A percentile compares a stretch with the other conserved stretches of the same genome.
phyloP scores from a whole-genome alignment of 148 eudicot species.

The Gaultheria prostrata region DNA sequence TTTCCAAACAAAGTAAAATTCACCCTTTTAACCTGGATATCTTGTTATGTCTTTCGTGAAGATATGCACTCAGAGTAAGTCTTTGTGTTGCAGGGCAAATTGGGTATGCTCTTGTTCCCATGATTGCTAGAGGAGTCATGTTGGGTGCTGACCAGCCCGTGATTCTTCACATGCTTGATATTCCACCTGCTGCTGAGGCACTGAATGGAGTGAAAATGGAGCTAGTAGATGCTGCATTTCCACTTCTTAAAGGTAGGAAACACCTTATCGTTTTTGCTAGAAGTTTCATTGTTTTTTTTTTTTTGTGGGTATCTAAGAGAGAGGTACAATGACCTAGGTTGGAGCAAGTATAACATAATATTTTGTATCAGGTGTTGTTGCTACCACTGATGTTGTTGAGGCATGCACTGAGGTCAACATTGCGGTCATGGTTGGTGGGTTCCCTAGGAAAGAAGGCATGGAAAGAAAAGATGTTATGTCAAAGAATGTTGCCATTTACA shows the following conservation, averaged over 20 bases:
- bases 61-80: background rate
- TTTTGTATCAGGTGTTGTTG: slow-evolving; percentile 69
- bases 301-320: background rate
- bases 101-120: slow-evolving; percentile 89
- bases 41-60: background rate
- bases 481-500: slow-evolving; percentile 91
- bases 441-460: slow-evolving; percentile 98
- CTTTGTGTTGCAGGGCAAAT: slow-evolving; percentile 62
- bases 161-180: slow-evolving; percentile 93
- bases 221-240: slow-evolving; percentile 92
- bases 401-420: slow-evolving; percentile 88
- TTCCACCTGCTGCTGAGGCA: slow-evolving; percentile 94
- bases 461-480: slow-evolving; percentile 96
- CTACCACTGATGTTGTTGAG: slow-evolving; percentile 86
- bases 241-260: slow-evolving; percentile 72
- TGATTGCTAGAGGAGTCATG: slow-evolving; percentile 96
- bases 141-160: slow-evolving; percentile 82
- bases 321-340: background rate
- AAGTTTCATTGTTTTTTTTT: background rate
- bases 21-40: background rate
- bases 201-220: slow-evolving; percentile 91
- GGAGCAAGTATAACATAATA: slow-evolving; percentile 5
- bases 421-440: slow-evolving; percentile 96
- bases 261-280: background rate
- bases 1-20: background rate